Base-by-base conservation (phyloP, 2,329 filamentous ascomycete genomes). In the Fusarium sp. region DNA sequence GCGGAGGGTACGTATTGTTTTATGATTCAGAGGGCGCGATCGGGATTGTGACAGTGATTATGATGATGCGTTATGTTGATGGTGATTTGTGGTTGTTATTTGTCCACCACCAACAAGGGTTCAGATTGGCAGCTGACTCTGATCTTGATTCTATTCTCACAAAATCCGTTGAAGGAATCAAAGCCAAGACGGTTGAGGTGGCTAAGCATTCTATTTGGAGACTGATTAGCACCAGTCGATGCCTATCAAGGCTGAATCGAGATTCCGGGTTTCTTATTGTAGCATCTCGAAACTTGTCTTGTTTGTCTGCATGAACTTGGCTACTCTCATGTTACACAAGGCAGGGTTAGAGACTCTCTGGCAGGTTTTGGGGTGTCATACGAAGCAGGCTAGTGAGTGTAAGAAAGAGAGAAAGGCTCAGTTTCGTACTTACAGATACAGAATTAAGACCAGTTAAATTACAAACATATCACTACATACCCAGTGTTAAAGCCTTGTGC, bases 211-310 rank as follows among this genome's bases (percentile, higher is more conserved):
- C 31, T 36, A 36, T 25, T 64, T 36, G 39, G 35, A 61, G 35
- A 44, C 27, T 67, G 62, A 25, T 22, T 47, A 50, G 38, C 36
- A 54, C 41, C 46, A 31, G 27, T 58, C 22, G 13, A 33, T 44
- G 14, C 46, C 49, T 62, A 27, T 33, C 52, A 39, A 60, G 42
- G 65, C 47, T 60, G 45, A 45, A 72, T 72, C 69, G 69, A 72
- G 58, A 72, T 70, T 47, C 65, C 45, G 53, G 27, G 42, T 47
- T 44, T 65, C 35, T 57, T 22, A 22, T 41, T 54, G 56, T 67
- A 52, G 38, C 65, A 70, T 59, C 42, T 63, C 38, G 53, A 71
- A 63, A 53, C 62, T 68, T 52, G 46, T 59, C 47, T 61, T 49
- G 46, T 44, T 38, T 49, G 42, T 39, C 39, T 54, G 50, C 57